Conservation (phyloP, 805 yeast species). For the Saturnispora zaruensis region DNA sequence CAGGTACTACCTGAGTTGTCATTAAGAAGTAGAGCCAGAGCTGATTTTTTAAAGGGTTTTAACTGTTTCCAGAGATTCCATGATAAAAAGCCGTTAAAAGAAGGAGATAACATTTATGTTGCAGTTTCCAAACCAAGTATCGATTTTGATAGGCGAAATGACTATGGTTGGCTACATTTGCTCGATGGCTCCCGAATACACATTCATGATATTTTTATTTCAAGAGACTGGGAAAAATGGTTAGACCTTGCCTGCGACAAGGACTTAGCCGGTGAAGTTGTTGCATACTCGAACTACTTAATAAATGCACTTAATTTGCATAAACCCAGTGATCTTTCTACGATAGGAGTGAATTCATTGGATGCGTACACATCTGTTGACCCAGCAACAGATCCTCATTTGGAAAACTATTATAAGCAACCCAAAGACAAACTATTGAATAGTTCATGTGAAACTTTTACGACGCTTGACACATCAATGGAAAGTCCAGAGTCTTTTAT, state of each 20-base stretch:
- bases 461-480: not conserved
- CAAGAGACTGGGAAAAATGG: conserved; percentile 13
- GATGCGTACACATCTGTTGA: conserved; percentile 3
- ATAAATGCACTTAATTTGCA: conserved; percentile 14
- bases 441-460: not conserved
- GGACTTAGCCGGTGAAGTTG: conserved; percentile 13
- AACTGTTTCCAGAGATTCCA: conserved; percentile 48
- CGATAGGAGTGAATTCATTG: not conserved
- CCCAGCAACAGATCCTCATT: conserved; percentile 6
- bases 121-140: conserved; percentile 9
- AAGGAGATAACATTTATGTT: conserved; percentile 9
- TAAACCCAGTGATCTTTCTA: not conserved
- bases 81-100: conserved; percentile 11
- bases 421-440: not conserved
- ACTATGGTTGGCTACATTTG: conserved; percentile 14
- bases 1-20: conserved; percentile 61
- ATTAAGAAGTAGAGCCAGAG: conserved; percentile 51
- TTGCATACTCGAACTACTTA: conserved; percentile 17
- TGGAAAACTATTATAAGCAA: not conserved
- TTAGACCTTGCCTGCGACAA: conserved; percentile 1
- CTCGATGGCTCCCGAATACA: conserved; percentile 20
- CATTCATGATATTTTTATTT: conserved; percentile 25
- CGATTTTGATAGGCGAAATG: conserved; percentile 4
- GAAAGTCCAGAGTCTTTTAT: not conserved
- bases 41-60: conserved; percentile 53